Conservation (phyloP, 2,329 filamentous ascomycete genomes). For the Cercospora zeina region DNA sequence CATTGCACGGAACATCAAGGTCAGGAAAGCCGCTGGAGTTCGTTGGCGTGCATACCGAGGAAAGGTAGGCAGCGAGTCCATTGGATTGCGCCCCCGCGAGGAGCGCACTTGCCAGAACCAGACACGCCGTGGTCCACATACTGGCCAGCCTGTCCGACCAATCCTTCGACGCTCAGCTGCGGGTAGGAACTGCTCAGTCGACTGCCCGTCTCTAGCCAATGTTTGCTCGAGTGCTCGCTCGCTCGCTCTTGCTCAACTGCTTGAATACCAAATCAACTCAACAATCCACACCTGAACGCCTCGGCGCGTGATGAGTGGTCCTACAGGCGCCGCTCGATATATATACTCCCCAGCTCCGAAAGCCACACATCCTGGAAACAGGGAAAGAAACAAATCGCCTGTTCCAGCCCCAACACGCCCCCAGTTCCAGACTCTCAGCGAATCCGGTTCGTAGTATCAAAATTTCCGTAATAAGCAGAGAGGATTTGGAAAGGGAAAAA, state of each 20-base stretch:
- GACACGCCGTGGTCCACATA: conserved; percentile 4
- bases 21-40: conserved; percentile 29
- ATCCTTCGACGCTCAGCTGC: background rate
- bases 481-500: background rate
- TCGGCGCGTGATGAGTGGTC: too few species aligned
- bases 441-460: background rate
- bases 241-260: background rate
- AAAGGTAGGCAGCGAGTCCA: conserved; percentile 27
- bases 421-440: background rate
- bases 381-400: background rate
- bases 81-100: conserved; percentile 13
- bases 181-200: background rate
- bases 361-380: background rate
- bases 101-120: background rate
- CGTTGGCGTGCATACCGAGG: conserved; percentile 30
- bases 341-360: background rate
- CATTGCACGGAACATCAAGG: conserved; percentile 34
- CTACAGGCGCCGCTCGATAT: background rate
- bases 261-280: background rate
- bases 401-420: background rate
- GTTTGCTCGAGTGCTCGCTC: background rate
- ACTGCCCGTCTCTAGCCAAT: background rate
- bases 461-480: background rate
- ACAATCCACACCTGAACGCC: background rate
- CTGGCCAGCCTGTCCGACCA: background rate